Percentiles rank a stretch among this genome's conserved stretches.
Evolutionary conservation across 2,329 filamentous ascomycete species (phyloP).

Genomic region (Calonectria hawksworthii): DNA sequence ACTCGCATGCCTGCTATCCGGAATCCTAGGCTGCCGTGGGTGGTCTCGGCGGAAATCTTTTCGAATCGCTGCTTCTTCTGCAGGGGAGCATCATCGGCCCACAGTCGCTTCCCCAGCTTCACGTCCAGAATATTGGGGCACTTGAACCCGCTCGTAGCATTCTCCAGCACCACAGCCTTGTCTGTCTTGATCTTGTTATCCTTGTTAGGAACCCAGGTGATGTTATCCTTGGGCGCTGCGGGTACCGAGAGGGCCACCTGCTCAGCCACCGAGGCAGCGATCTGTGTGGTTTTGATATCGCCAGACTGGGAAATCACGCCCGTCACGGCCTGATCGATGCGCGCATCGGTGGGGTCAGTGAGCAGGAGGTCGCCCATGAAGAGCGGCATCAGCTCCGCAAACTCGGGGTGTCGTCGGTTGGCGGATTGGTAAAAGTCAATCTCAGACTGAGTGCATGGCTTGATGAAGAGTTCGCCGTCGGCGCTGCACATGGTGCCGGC

Average conservation of each 20-base stretch:
- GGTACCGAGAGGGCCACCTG: slow-evolving; percentile 45
- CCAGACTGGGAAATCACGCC: slow-evolving; percentile 57
- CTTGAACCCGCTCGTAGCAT: slow-evolving; percentile 84
- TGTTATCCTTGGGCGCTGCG: slow-evolving; percentile 39
- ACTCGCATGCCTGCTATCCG: slow-evolving; percentile 76
- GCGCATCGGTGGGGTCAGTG: slow-evolving; percentile 65
- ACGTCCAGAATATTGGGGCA: slow-evolving; percentile 92
- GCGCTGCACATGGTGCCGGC: slow-evolving; percentile 90
- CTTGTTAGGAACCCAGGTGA: slow-evolving; percentile 64
- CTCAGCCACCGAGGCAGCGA: slow-evolving; percentile 50
- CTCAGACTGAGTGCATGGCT: slow-evolving; percentile 90
- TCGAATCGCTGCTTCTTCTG: slow-evolving; percentile 74
- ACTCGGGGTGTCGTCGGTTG: slow-evolving; percentile 74
- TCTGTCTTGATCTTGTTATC: slow-evolving; percentile 79
- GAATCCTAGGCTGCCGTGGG: slow-evolving; percentile 72
- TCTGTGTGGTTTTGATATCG: slow-evolving; percentile 49
- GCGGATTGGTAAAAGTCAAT: slow-evolving; percentile 91
- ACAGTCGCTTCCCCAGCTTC: slow-evolving; percentile 89
- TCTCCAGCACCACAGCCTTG: slow-evolving; percentile 86
- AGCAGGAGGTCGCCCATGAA: slow-evolving; percentile 86
- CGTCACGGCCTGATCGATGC: slow-evolving; percentile 63
- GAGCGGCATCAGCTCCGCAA: slow-evolving; percentile 85
- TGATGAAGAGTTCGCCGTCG: slow-evolving; percentile 89
- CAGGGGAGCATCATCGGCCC: slow-evolving; percentile 79
- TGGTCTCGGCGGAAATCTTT: slow-evolving; percentile 70